Evolutionary conservation across 2,329 filamentous ascomycete species (phyloP).

Genomic region (Dactylellina sp.): DNA sequence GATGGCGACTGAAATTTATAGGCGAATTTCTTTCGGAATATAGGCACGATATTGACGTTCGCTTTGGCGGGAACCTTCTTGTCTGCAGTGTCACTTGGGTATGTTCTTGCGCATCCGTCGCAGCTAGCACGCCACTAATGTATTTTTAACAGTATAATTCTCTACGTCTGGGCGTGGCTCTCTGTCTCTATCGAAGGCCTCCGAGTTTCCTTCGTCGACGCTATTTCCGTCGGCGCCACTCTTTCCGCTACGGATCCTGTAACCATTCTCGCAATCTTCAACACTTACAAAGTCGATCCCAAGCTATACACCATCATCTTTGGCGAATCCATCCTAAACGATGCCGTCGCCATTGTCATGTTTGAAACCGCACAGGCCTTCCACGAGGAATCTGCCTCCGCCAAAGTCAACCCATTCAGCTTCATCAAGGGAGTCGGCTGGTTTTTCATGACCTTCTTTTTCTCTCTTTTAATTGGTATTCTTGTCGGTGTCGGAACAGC

Average conservation of each 20-base stretch:
- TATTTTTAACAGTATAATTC: slow-evolving; percentile 68
- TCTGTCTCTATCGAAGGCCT: slow-evolving; percentile 86
- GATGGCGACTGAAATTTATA: slow-evolving; percentile 5
- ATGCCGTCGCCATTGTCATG: slow-evolving; percentile 97
- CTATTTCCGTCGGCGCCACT: slow-evolving; percentile 94
- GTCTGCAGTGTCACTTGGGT: slow-evolving; percentile 90
- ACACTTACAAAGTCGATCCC: slow-evolving; percentile 98
- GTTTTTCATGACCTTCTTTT: slow-evolving; percentile 96
- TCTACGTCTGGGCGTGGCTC: slow-evolving; percentile 81
- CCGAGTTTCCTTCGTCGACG: slow-evolving; percentile 90
- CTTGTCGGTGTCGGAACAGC: slow-evolving; percentile 88
- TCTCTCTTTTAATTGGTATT: slow-evolving; percentile 88
- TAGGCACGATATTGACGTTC: slow-evolving; percentile 96
- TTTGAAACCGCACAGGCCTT: slow-evolving; percentile 98
- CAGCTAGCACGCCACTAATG: not conserved
- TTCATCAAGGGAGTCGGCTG: slow-evolving; percentile 92
- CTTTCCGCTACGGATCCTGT: slow-evolving; percentile 97
- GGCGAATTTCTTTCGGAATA: slow-evolving; percentile 98
- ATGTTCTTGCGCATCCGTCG: slow-evolving; percentile 3
- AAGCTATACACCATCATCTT: slow-evolving; percentile 99
- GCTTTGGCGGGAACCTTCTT: slow-evolving; percentile 97
- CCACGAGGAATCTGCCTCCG: slow-evolving; percentile 72
- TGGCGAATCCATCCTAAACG: slow-evolving; percentile 96
- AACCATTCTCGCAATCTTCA: slow-evolving; percentile 98
- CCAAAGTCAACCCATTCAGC: slow-evolving; percentile 74